Evolutionary conservation across 2,329 filamentous ascomycete genomes (phyloP).

Genomic region (Huntiella abstrusa): DNA sequence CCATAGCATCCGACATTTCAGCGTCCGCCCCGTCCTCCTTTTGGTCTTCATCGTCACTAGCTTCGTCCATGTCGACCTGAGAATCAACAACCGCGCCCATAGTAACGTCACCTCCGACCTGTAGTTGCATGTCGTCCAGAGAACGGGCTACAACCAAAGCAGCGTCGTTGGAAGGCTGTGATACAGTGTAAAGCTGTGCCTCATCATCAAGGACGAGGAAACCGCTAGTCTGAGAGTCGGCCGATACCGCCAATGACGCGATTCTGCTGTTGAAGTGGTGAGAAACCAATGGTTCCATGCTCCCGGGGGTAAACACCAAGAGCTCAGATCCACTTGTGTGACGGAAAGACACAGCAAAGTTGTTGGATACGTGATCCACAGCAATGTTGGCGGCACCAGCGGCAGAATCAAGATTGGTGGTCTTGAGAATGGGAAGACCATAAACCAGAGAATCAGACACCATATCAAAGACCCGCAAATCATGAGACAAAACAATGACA

Average conservation of each 20-base stretch:
- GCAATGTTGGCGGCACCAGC: constrained; percentile 44
- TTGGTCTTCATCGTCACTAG: constrained; percentile 25
- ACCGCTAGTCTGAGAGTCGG: constrained; percentile 37
- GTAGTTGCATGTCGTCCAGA: constrained; percentile 33
- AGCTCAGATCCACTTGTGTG: constrained; percentile 32
- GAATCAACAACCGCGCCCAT: constrained; percentile 14
- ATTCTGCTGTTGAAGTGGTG: constrained; percentile 38
- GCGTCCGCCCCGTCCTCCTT: constrained; percentile 14
- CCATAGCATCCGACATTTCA: constrained; percentile 20
- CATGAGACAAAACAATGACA: constrained; percentile 55
- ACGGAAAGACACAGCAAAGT: constrained; percentile 44
- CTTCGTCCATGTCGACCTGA: constrained; percentile 20
- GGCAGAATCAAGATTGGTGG: constrained; percentile 26
- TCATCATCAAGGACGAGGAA: constrained; percentile 61
- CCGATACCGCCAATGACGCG: constrained; percentile 34
- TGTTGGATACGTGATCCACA: constrained; percentile 45
- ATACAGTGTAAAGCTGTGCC: constrained; percentile 48
- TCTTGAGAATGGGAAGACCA: constrained; percentile 27
- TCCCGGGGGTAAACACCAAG: constrained; percentile 46
- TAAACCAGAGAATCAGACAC: constrained; percentile 59
- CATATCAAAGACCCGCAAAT: constrained; percentile 65
- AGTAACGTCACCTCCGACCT: constrained; percentile 18
- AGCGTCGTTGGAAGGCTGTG: constrained; percentile 37
- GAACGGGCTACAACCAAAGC: constrained; percentile 34
- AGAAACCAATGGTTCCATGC: constrained; percentile 38